Evolutionary conservation across 345 rosid genomes (phyloP).

Genomic region (Nasturtium officinale): DNA sequence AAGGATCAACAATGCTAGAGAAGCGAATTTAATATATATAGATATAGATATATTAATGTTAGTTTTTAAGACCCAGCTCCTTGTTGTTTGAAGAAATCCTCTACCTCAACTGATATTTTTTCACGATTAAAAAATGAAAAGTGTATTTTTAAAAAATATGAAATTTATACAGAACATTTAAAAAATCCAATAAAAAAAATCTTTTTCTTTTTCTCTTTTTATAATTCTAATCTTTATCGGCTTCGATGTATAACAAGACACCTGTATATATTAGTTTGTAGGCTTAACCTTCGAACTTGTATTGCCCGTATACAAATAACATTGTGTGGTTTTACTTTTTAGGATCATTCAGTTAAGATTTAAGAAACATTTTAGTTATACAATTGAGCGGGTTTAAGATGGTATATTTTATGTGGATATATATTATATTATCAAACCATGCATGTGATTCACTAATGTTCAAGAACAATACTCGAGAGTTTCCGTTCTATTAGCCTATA

Average conservation of each 20-base stretch:
- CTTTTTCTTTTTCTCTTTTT: background rate
- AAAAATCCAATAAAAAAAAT: too few species aligned
- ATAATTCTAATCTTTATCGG: background rate
- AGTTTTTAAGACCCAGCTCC: too few species aligned
- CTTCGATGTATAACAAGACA: background rate
- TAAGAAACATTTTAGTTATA: background rate
- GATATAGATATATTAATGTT: too few species aligned
- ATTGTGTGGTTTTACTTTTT: background rate
- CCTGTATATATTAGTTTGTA: background rate
- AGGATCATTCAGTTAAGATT: background rate
- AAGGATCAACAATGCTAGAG: too few species aligned
- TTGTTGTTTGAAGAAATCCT: too few species aligned
- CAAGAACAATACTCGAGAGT: background rate
- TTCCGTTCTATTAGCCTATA: background rate
- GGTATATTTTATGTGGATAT: background rate
- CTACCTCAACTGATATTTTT: too few species aligned
- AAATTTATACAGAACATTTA: too few species aligned
- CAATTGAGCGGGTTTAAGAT: background rate
- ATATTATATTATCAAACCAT: background rate
- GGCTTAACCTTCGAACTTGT: background rate
- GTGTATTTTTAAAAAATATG: too few species aligned
- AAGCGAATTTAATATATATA: too few species aligned
- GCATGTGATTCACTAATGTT: background rate
- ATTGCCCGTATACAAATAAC: background rate
- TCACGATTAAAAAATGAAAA: too few species aligned